Base-by-base conservation (phyloP, 495 filamentous ascomycete genomes). In the Thozetella sp. region DNA sequence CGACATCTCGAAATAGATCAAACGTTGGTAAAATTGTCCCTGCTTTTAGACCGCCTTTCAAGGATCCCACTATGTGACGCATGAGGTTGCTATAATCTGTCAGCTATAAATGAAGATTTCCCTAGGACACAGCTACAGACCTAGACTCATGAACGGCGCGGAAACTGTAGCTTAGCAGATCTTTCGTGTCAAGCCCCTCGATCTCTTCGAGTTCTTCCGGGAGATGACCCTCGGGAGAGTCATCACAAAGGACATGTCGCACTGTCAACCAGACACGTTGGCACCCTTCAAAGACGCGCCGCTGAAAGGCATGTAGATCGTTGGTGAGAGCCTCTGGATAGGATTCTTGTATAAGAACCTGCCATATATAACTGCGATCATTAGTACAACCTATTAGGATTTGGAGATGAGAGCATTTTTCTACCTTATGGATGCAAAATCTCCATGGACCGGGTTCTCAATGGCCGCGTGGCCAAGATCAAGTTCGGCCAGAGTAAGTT, bases 101-200 rank as follows among this genome's bases (percentile, higher is more conserved):
- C 58, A 69, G 64, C 59, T 53, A 70, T 43, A 17, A 53, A 54
- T 13, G 48, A 56, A 62, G 56, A 34, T 59, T 27, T n/a, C 4
- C 12, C 20, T 10, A 10, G n/a, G 3, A 27, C 1, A 2, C n/a
- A 13, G 10, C 25, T 48, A 34, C 72, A 37, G 75, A 93, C 90
- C 90, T 97, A 22, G 93, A 91, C 69, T 98, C 95, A 55, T 96
- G 93, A 22, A 97, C 78, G 0, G 91, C 92, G 64, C 95, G 85
- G 84, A 96, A 99, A 46, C 90, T 94, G 67, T 97, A 99, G 26
- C 93, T 97, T 50, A 98, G 76, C 27, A 93, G 79, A 66, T 94
- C 91, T 67, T 97, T 97, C 0, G 93, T 93, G 51, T 87, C 84
- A 0, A 86, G 71, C 2, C 88, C 88, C 22, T 89, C 81, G n/a